phyloP scores from a whole-genome alignment of 1,139 yeast genomes.

The Lodderomyces orthopsilosis region DNA sequence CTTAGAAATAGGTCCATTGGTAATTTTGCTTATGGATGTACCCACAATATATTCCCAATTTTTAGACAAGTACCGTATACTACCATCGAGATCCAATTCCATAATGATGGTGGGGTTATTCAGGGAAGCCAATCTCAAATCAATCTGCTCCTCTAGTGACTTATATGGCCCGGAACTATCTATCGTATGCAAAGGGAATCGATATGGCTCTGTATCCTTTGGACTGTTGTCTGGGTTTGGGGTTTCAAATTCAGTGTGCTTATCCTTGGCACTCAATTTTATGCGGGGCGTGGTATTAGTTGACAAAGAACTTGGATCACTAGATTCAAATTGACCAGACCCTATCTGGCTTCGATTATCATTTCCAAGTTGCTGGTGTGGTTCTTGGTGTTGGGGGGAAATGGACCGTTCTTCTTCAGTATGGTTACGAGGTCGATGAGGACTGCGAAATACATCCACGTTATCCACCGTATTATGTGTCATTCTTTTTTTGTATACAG shows the following conservation, averaged over 20 bases:
- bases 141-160: constrained; percentile 44
- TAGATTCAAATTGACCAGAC: too few species aligned
- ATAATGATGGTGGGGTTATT: constrained; percentile 78
- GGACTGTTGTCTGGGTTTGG: background rate
- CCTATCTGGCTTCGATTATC: background rate
- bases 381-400: constrained; percentile 5
- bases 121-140: constrained; percentile 54
- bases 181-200: background rate
- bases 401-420: constrained; percentile 4
- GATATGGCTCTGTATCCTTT: background rate
- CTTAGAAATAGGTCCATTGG: constrained; percentile 59
- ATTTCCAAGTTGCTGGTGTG: background rate
- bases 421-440: background rate
- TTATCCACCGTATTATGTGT: background rate
- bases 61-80: constrained; percentile 67
- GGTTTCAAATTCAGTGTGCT: background rate
- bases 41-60: constrained; percentile 81
- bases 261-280: background rate
- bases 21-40: constrained; percentile 53
- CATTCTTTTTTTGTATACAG: too few species aligned
- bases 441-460: constrained; percentile 1
- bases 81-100: constrained; percentile 80
- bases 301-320: background rate
- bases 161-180: background rate
- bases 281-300: background rate